phyloP scores from a whole-genome alignment of 2,329 filamentous ascomycete species.

The Fusarium beomiforme region DNA sequence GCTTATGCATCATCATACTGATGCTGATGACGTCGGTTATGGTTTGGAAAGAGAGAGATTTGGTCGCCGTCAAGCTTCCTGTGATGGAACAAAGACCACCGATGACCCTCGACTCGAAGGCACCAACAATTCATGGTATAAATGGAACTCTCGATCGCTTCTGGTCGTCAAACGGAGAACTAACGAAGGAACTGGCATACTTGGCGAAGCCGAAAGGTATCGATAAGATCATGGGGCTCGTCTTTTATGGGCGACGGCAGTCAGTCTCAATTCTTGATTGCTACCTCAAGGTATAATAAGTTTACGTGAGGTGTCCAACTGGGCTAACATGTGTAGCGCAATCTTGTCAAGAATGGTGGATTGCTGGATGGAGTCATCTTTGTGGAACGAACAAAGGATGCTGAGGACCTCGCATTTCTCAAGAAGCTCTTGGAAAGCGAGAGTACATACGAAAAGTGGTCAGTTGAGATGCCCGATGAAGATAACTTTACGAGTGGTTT shows the following conservation, averaged over 20 bases:
- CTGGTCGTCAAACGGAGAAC: conserved; percentile 37
- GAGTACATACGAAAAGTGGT: conserved; percentile 51
- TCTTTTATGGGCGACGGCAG: conserved; percentile 57
- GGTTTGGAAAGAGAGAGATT: conserved; percentile 28
- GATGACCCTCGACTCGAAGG: neutral
- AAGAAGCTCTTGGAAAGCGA: conserved; percentile 50
- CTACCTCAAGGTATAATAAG: conserved; percentile 52
- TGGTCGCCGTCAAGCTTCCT: conserved; percentile 20
- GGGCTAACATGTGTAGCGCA: conserved; percentile 46
- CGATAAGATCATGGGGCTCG: conserved; percentile 54
- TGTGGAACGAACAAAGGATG: conserved; percentile 53
- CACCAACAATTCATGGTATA: neutral
- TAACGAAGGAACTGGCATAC: conserved; percentile 23
- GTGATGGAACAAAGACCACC: conserved; percentile 13
- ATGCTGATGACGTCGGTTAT: conserved; percentile 33
- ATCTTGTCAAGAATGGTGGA: conserved; percentile 56
- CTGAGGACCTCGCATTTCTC: conserved; percentile 52
- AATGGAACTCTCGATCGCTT: conserved; percentile 26
- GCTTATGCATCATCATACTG: conserved; percentile 23
- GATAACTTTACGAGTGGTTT: conserved; percentile 47
- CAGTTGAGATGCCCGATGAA: conserved; percentile 47
- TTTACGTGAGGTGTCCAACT: neutral
- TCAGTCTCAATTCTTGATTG: conserved; percentile 59
- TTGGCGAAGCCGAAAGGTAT: conserved; percentile 33
- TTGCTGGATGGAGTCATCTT: conserved; percentile 58